These are phyloP conservation scores for Saposhnikovia divaricata DNA, from an alignment of 129 eudicot genomes.

Conservation along the genomic window DNA sequence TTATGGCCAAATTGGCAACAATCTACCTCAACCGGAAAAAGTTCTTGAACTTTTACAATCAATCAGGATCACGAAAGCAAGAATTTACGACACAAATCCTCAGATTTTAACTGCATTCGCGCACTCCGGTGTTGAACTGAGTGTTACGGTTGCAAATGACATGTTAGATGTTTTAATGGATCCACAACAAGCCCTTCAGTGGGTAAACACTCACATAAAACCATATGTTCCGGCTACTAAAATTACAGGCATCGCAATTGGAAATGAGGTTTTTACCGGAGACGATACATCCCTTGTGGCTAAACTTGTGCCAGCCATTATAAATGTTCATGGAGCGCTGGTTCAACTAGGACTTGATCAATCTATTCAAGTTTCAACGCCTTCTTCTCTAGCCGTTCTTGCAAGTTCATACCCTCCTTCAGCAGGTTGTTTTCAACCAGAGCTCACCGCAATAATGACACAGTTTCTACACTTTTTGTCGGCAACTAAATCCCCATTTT, in stretches of 20 bases:
- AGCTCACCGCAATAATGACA: constrained; percentile 53
- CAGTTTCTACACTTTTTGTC: constrained; percentile 55
- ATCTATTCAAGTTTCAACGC: constrained; percentile 66
- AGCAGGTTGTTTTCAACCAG: constrained; percentile 55
- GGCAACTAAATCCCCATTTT: constrained; percentile 60
- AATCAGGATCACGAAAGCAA: constrained; percentile 43
- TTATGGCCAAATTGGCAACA: constrained; percentile 82
- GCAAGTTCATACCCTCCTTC: constrained; percentile 80
- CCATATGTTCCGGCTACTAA: constrained; percentile 65
- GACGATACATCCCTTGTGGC: constrained; percentile 42
- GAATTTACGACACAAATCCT: constrained; percentile 95
- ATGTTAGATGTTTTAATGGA: constrained; percentile 48
- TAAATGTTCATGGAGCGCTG: constrained; percentile 57
- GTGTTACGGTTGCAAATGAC: constrained; percentile 68
- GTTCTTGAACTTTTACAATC: constrained; percentile 56
- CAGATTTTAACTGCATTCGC: constrained; percentile 64
- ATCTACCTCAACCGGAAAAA: constrained; percentile 67
- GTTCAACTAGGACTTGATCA: constrained; percentile 43
- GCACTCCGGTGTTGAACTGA: constrained; percentile 53
- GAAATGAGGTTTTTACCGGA: constrained; percentile 86
- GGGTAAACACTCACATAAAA: constrained; percentile 61
- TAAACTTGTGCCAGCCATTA: constrained; percentile 73
- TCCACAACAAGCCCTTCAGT: constrained; percentile 70
- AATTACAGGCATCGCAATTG: constrained; percentile 82
- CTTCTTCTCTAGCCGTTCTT: constrained; percentile 62